Evolutionary conservation across 2,329 filamentous ascomycete species (phyloP).

Genomic region (Phialocephala subalpina): DNA sequence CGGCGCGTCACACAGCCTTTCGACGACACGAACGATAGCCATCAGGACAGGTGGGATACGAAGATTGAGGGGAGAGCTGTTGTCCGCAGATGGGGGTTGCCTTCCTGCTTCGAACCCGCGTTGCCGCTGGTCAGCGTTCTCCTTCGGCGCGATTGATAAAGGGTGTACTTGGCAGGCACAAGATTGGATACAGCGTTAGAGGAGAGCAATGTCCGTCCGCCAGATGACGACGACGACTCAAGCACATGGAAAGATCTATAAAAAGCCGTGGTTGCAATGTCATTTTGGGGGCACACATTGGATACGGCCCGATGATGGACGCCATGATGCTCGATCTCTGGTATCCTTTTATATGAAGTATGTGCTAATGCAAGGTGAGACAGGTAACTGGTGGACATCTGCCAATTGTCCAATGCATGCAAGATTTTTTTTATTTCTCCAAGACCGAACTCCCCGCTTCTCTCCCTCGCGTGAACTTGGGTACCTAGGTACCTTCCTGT

Average conservation of each 20-base stretch:
- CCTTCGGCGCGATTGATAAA: no score
- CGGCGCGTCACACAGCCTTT: no score
- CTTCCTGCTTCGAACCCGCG: neutral
- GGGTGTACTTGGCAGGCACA: neutral
- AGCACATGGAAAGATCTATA: neutral
- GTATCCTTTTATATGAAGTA: neutral
- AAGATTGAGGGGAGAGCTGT: no score
- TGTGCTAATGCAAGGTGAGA: slow-evolving; percentile 3
- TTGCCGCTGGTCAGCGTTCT: neutral
- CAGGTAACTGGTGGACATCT: neutral
- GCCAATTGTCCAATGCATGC: neutral
- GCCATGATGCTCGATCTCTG: neutral
- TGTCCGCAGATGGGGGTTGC: neutral
- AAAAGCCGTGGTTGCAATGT: neutral
- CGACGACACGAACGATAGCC: no score
- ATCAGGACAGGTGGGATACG: no score
- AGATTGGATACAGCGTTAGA: neutral
- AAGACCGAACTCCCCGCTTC: neutral
- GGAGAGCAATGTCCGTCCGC: neutral
- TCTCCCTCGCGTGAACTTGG: neutral
- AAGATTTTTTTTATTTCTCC: neutral
- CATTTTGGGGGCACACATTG: neutral
- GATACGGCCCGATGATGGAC: slow-evolving; percentile 5
- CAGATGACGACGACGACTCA: neutral
- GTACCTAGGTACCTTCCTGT: neutral